Percentiles rank a stretch among this genome's conserved stretches.
Evolutionary conservation across 2,329 filamentous ascomycete species (phyloP).

Genomic region (Neonectria magnoliae): DNA sequence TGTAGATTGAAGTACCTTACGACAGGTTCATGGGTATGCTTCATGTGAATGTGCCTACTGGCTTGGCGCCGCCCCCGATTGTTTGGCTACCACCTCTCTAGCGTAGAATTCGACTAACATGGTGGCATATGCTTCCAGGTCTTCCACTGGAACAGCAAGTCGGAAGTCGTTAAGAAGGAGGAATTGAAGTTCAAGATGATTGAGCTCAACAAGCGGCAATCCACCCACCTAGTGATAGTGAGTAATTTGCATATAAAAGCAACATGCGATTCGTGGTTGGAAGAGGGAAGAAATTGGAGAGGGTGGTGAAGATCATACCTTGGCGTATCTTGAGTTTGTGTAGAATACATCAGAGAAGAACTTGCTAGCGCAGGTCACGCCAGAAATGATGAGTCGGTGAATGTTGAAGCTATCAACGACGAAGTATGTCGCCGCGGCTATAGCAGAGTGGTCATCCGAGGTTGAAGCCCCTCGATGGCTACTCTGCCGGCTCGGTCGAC

Average conservation of each 20-base stretch:
- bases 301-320: constrained; percentile 68
- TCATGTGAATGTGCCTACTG: constrained; percentile 31
- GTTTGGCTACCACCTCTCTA: constrained; percentile 75
- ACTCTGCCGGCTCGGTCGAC: constrained; percentile 37
- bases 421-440: constrained; percentile 69
- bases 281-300: not conserved
- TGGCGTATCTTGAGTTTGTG: constrained; percentile 98
- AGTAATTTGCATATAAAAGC: constrained; percentile 12
- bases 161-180: constrained; percentile 95
- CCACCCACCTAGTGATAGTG: constrained; percentile 80
- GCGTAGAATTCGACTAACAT: constrained; percentile 99
- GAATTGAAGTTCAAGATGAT: constrained; percentile 96
- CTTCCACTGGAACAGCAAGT: constrained; percentile 90
- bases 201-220: constrained; percentile 88
- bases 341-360: constrained; percentile 99
- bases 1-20: constrained; percentile 1
- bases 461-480: constrained; percentile 33
- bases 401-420: constrained; percentile 99
- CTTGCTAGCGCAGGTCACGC: constrained; percentile 98
- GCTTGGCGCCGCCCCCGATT: constrained; percentile 26
- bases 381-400: constrained; percentile 93
- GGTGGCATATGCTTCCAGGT: constrained; percentile 95
- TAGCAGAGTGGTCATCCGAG: constrained; percentile 37
- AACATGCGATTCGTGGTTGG: not conserved
- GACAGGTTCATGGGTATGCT: constrained; percentile 3